A percentile compares a stretch with the other conserved stretches of the same genome.
Conservation (phyloP, 768 basidiomycete genomes). For the Tricholoma furcatifolium region DNA sequence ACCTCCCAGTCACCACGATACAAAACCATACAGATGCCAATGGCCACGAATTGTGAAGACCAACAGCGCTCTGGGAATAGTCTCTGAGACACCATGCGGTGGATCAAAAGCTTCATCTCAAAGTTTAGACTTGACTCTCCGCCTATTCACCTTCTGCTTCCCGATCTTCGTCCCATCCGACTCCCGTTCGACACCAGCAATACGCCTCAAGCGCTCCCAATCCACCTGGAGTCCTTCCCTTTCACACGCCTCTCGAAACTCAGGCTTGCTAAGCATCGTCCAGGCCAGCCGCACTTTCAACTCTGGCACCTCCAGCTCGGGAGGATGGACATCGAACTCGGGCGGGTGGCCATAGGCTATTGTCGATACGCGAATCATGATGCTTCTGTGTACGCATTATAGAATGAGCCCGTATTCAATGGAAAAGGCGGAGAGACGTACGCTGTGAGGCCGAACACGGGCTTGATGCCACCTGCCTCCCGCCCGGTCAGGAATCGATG, state of each 20-base stretch:
- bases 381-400: slow-evolving; percentile 29
- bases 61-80: no score
- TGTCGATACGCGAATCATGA: slow-evolving; percentile 43
- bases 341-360: slow-evolving; percentile 44
- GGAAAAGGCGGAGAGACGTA: slow-evolving; percentile 37
- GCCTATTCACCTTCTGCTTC: slow-evolving; percentile 6
- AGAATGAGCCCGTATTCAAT: neutral
- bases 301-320: slow-evolving; percentile 26
- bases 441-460: slow-evolving; percentile 89
- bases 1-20: no score
- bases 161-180: slow-evolving; percentile 1
- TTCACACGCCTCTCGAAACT: slow-evolving; percentile 37
- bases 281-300: slow-evolving; percentile 42
- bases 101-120: slow-evolving; percentile 4
- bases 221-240: slow-evolving; percentile 35
- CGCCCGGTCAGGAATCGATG: slow-evolving; percentile 86
- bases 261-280: slow-evolving; percentile 35
- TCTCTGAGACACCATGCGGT: neutral
- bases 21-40: no score
- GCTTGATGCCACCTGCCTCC: slow-evolving; percentile 82
- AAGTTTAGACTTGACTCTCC: slow-evolving; percentile 11
- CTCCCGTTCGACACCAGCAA: slow-evolving; percentile 22
- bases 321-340: slow-evolving; percentile 41
- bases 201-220: slow-evolving; percentile 26
- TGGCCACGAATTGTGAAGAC: no score